Evolutionary conservation across 805 yeast genomes (phyloP).

Genomic region (Candida tibetensis): DNA sequence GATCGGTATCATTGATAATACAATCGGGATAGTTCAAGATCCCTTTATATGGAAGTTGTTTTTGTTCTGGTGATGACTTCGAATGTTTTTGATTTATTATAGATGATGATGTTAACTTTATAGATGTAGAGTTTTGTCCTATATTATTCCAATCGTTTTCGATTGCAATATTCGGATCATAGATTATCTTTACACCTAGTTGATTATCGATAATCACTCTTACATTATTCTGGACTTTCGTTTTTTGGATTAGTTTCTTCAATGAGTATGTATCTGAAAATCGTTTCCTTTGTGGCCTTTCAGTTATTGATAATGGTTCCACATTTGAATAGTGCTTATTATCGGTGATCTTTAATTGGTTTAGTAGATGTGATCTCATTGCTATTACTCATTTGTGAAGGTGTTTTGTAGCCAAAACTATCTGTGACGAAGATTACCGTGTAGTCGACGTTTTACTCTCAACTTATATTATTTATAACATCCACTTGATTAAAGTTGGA

Average conservation of each 20-base stretch:
- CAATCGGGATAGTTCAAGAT: conserved; percentile 57
- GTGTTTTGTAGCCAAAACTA: too few species aligned
- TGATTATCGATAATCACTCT: not conserved
- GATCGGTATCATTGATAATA: conserved; percentile 59
- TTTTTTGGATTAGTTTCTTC: conserved; percentile 16
- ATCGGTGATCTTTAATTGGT: conserved; percentile 29
- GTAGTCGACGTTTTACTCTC: too few species aligned
- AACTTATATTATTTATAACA: too few species aligned
- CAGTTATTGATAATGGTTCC: conserved; percentile 16
- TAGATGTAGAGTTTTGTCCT: not conserved
- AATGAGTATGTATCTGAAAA: conserved; percentile 17
- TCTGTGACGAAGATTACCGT: too few species aligned
- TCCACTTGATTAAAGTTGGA: too few species aligned
- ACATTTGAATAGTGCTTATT: conserved; percentile 25
- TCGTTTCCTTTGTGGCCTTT: conserved; percentile 19
- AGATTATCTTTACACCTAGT: not conserved
- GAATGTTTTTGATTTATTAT: not conserved
- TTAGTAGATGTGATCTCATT: conserved; percentile 17
- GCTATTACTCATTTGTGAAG: not conserved
- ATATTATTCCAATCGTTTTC: not conserved
- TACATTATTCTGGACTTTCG: conserved; percentile 6
- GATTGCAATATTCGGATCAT: conserved; percentile 1
- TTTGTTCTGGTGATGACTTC: conserved; percentile 17
- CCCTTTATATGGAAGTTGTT: conserved; percentile 67
- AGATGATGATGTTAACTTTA: not conserved